Evolutionary conservation across 169 alveolate species (phyloP).

Genomic region (Eimeria necatrix): DNA sequence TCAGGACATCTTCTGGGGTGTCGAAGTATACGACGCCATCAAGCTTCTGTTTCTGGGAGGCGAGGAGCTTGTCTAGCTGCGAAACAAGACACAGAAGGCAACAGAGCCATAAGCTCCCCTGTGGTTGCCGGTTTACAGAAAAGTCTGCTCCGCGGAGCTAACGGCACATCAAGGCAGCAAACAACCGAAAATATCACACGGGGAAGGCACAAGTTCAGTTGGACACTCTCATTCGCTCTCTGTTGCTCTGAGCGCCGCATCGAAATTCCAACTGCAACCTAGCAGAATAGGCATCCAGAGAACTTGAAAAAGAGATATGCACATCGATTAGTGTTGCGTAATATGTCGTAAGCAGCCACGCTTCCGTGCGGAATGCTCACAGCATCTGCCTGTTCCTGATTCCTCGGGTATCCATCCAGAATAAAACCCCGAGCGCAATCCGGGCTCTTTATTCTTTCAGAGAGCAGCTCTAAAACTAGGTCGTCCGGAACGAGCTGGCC

Average conservation of each 20-base stretch:
- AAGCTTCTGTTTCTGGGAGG: constrained; percentile 83
- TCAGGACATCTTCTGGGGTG: constrained; percentile 89
- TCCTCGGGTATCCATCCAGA: constrained; percentile 97
- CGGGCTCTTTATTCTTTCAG: constrained; percentile 81
- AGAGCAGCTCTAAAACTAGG: constrained; percentile 89
- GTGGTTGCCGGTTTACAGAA: too few species aligned
- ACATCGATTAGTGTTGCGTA: not conserved
- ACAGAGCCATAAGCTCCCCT: not conserved
- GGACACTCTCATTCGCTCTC: too few species aligned
- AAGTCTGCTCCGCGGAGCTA: too few species aligned
- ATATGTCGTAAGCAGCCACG: constrained; percentile 35
- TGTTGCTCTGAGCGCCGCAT: too few species aligned
- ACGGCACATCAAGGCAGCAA: too few species aligned
- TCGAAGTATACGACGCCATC: constrained; percentile 90
- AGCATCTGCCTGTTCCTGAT: constrained; percentile 91
- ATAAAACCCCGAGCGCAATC: constrained; percentile 91
- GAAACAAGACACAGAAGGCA: not conserved
- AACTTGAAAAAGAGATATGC: not conserved
- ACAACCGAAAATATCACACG: too few species aligned
- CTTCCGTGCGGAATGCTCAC: constrained; percentile 49
- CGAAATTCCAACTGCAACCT: too few species aligned
- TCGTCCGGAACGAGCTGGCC: constrained; percentile 96
- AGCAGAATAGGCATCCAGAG: too few species aligned
- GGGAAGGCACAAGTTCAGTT: too few species aligned
- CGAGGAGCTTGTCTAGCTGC: constrained; percentile 75